These are phyloP conservation scores for Turnera subulata DNA, from an alignment of 345 rosid genomes.

Conservation along the genomic window DNA sequence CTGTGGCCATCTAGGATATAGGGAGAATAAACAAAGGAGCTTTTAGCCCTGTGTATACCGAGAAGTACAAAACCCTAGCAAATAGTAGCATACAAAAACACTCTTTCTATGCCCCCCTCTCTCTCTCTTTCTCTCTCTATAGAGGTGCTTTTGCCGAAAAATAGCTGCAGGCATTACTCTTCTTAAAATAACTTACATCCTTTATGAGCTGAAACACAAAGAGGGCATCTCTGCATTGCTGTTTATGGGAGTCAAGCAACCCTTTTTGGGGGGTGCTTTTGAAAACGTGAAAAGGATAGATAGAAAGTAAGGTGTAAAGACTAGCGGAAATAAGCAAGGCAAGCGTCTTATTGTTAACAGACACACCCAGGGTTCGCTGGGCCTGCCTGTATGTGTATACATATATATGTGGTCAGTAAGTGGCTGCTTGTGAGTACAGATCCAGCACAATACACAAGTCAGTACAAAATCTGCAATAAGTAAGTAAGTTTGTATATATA, in stretches of 20 bases:
- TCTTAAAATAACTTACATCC: constrained; percentile 16
- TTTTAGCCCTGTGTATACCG: not conserved
- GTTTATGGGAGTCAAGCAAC: constrained; percentile 27
- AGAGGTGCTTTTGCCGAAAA: not conserved
- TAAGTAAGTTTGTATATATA: no score
- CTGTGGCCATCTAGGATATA: no score
- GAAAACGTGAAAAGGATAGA: constrained; percentile 7
- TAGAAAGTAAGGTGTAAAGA: constrained; percentile 1
- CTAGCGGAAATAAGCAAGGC: no score
- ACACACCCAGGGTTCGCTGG: no score
- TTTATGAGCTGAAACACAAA: constrained; percentile 27
- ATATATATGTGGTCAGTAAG: no score
- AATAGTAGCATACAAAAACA: not conserved
- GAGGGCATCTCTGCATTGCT: constrained; percentile 30
- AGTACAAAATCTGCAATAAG: no score
- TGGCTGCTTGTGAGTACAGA: no score
- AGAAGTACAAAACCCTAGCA: constrained; percentile 26
- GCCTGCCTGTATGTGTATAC: no score
- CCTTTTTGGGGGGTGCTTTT: constrained; percentile 14
- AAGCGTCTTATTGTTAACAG: no score
- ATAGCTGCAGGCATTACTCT: constrained; percentile 15
- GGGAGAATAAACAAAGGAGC: no score
- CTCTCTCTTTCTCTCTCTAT: not conserved
- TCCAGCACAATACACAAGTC: no score
- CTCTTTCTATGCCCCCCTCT: no score